Conservation (phyloP, 2,329 filamentous ascomycete species). For the Exophiala sp. region DNA sequence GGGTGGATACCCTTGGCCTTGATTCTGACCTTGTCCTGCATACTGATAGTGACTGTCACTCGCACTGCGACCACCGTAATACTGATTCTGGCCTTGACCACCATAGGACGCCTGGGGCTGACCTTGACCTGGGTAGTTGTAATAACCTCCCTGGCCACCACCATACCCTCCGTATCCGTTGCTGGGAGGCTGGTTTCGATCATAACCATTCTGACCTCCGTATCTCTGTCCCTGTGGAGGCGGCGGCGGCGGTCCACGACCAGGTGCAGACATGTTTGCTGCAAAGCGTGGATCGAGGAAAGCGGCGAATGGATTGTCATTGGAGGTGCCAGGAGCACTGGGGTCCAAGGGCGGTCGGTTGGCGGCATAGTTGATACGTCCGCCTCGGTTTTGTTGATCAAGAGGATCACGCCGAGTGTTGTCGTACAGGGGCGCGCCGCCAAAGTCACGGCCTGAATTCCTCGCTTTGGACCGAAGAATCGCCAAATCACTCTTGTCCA, state of each 20-base stretch:
- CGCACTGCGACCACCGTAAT: constrained; percentile 18
- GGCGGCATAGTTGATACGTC: constrained; percentile 51
- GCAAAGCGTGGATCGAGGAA: constrained; percentile 42
- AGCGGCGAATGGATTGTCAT: constrained; percentile 44
- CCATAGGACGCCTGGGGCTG: constrained; percentile 21
- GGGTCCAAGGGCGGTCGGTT: constrained; percentile 27
- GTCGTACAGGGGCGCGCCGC: constrained; percentile 58
- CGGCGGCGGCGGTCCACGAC: constrained; percentile 36
- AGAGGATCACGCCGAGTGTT: constrained; percentile 35
- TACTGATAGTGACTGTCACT: constrained; percentile 19
- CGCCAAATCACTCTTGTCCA: constrained; percentile 71
- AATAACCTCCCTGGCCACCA: constrained; percentile 27
- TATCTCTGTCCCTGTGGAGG: constrained; percentile 25
- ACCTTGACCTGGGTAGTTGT: constrained; percentile 30
- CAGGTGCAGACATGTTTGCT: constrained; percentile 35
- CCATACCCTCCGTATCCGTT: constrained; percentile 11
- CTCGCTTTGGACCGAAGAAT: constrained; percentile 61
- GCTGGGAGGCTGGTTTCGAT: constrained; percentile 9
- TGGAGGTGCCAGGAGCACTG: constrained; percentile 9
- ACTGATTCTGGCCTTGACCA: constrained; percentile 30
- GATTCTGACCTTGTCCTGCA: constrained; percentile 16
- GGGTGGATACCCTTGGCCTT: constrained; percentile 14
- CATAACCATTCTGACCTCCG: constrained; percentile 29
- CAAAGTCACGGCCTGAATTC: constrained; percentile 62
- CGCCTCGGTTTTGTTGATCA: constrained; percentile 28